phyloP scores from a whole-genome alignment of 2,329 filamentous ascomycete genomes.

The Exophiala oligosperma region DNA sequence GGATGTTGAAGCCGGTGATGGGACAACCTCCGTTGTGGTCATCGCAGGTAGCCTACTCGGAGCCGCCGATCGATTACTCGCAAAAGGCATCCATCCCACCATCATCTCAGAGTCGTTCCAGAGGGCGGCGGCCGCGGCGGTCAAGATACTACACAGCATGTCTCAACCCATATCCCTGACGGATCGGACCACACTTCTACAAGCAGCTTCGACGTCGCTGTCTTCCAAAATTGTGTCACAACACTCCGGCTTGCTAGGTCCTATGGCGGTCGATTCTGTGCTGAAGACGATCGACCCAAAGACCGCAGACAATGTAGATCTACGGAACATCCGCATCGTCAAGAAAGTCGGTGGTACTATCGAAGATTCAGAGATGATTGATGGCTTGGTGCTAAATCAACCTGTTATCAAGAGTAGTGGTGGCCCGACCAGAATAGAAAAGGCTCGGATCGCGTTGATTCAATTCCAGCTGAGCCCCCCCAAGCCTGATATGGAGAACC shows the following conservation, averaged over 20 bases:
- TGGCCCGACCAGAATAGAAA: constrained; percentile 90
- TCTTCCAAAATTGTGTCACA: constrained; percentile 99
- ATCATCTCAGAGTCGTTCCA: constrained; percentile 98
- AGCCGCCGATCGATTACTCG: constrained; percentile 85
- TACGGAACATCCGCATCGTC: constrained; percentile 93
- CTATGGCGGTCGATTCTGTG: constrained; percentile 96
- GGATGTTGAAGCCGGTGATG: constrained; percentile 97
- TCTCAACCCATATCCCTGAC: constrained; percentile 86
- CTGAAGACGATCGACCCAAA: constrained; percentile 94
- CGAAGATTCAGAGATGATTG: constrained; percentile 95
- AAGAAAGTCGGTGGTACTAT: constrained; percentile 99
- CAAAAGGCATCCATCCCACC: constrained; percentile 94
- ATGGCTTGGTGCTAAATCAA: constrained; percentile 90
- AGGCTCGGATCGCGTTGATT: constrained; percentile 93
- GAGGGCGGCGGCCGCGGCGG: constrained; percentile 83
- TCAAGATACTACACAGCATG: constrained; percentile 90
- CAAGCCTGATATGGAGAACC: constrained; percentile 99
- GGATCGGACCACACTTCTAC: constrained; percentile 86
- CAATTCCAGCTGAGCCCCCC: constrained; percentile 98
- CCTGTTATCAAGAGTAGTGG: constrained; percentile 90
- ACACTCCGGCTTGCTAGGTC: constrained; percentile 90
- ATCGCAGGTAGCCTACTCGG: constrained; percentile 94
- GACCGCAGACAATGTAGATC: constrained; percentile 92
- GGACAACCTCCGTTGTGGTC: constrained; percentile 96
- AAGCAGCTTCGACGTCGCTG: constrained; percentile 94